phyloP scores from a whole-genome alignment of 345 rosid genomes.

The Citrus inodora region DNA sequence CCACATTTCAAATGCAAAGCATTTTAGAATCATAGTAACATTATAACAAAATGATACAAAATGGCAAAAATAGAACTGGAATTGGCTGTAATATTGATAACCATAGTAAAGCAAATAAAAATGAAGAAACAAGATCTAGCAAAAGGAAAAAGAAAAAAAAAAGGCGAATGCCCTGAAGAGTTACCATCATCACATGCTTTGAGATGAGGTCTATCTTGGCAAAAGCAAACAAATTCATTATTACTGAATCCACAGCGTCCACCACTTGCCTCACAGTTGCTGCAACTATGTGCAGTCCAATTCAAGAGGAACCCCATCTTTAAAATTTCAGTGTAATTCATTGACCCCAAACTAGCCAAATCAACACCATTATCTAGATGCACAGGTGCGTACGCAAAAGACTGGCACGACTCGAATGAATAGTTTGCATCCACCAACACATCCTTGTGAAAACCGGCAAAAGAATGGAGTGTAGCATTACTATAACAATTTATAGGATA shows the following conservation, averaged over 20 bases:
- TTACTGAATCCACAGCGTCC: constrained; percentile 21
- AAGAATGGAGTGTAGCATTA: constrained; percentile 26
- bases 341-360: background rate
- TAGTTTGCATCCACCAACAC: background rate
- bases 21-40: background rate
- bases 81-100: background rate
- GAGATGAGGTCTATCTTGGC: constrained; percentile 30
- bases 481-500: constrained; percentile 32
- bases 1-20: background rate
- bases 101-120: background rate
- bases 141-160: background rate
- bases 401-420: constrained; percentile 27
- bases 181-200: constrained; percentile 48
- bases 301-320: constrained; percentile 52
- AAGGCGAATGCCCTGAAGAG: background rate
- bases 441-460: constrained; percentile 34
- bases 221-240: constrained; percentile 9
- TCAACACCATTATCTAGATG: background rate
- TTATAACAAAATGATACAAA: background rate
- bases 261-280: constrained; percentile 9
- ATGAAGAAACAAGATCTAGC: background rate
- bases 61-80: background rate
- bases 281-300: constrained; percentile 12
- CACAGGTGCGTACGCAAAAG: constrained; percentile 29
- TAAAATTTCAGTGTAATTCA: constrained; percentile 37